Conservation (phyloP, 805 yeast species). For the Suhomyces faveliae region DNA sequence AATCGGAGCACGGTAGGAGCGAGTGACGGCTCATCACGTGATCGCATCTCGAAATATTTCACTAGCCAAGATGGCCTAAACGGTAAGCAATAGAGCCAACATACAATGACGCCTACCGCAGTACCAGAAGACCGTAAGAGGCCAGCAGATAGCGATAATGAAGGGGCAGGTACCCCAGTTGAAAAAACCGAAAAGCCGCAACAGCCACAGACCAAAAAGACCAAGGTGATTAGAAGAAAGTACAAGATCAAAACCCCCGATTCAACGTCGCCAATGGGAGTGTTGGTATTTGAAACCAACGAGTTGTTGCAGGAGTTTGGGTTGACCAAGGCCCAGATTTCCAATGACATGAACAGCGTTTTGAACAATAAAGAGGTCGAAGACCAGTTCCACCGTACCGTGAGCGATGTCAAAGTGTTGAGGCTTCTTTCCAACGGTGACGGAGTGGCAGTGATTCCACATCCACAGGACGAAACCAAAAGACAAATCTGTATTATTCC, state of each 20-base stretch:
- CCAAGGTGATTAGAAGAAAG: conserved; percentile 40
- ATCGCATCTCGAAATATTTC: background rate
- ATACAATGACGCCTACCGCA: conserved; percentile 5
- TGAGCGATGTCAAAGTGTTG: conserved; percentile 55
- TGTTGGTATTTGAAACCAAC: conserved; percentile 69
- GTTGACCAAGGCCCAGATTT: conserved; percentile 46
- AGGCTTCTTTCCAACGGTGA: conserved; percentile 79
- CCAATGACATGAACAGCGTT: conserved; percentile 64
- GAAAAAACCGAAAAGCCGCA: conserved; percentile 1
- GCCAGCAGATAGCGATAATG: background rate
- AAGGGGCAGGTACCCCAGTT: conserved; percentile 5
- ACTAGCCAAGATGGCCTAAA: background rate
- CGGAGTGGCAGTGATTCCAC: conserved; percentile 69
- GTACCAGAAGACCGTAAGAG: conserved; percentile 4
- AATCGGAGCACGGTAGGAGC: background rate
- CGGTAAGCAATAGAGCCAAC: background rate
- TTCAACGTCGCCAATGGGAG: conserved; percentile 78
- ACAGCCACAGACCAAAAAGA: background rate
- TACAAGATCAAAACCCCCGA: conserved; percentile 66
- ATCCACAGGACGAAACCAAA: conserved; percentile 46
- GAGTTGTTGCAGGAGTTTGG: conserved; percentile 47
- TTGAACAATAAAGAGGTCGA: conserved; percentile 56
- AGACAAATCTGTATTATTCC: conserved; percentile 77
- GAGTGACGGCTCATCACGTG: background rate
- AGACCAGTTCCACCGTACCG: conserved; percentile 55